A percentile compares a stretch with the other conserved stretches of the same genome.
Evolutionary conservation across 2,329 filamentous ascomycete species (phyloP).

Genomic region (Xylariaceae sp.): DNA sequence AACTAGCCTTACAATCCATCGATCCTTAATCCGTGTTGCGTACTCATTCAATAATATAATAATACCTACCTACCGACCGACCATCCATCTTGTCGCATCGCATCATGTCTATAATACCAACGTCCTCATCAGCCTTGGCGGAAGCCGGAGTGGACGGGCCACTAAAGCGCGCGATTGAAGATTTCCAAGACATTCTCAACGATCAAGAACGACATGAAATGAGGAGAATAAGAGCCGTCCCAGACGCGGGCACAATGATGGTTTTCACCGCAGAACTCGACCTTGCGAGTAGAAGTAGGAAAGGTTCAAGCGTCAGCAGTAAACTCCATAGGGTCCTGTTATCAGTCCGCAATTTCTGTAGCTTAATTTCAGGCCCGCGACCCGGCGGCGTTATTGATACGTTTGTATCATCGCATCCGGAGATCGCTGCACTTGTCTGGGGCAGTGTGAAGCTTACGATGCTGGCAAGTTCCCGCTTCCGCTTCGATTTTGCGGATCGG

Average conservation of each 20-base stretch:
- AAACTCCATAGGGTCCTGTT: slow-evolving; percentile 37
- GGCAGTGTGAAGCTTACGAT: slow-evolving; percentile 47
- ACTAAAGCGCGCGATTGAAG: neutral
- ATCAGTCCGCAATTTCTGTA: slow-evolving; percentile 42
- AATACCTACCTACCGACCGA: too few species aligned
- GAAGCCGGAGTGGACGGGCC: neutral
- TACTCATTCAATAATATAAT: too few species aligned
- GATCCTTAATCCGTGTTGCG: too few species aligned
- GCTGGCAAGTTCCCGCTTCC: slow-evolving; percentile 30
- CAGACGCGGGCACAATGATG: slow-evolving; percentile 37
- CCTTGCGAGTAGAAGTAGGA: slow-evolving; percentile 20
- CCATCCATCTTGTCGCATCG: too few species aligned
- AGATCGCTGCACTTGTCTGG: slow-evolving; percentile 46
- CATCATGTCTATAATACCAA: neutral
- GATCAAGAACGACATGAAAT: neutral
- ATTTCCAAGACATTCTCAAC: slow-evolving; percentile 5
- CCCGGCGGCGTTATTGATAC: slow-evolving; percentile 35
- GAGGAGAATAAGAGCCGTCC: slow-evolving; percentile 13
- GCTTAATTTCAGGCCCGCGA: neutral
- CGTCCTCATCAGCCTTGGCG: neutral
- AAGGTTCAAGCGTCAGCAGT: slow-evolving; percentile 33
- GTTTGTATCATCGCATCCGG: slow-evolving; percentile 41
- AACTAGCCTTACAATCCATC: too few species aligned
- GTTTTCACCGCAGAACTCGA: slow-evolving; percentile 41
- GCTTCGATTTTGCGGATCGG: neutral